Evolutionary conservation across 768 basidiomycete species (phyloP), one percentile per base, ranked within the genome.

Genomic region (Termitomyces sp.): DNA sequence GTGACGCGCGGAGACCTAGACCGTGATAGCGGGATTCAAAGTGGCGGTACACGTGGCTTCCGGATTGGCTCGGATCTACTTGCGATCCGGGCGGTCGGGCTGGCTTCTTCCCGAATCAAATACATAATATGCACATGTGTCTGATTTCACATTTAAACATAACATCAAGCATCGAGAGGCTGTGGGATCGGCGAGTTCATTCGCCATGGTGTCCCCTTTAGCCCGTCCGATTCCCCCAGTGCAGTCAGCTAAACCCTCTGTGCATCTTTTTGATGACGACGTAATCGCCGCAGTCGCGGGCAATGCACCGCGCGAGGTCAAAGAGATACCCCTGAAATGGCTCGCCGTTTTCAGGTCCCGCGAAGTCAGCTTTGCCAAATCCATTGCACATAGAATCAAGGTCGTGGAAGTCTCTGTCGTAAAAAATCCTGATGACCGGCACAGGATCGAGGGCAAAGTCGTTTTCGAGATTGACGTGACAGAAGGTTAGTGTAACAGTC

Each of bases 381-480:
- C 51, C 1, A 62, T 80, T n/a, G 66, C 70, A 5, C 60, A 64
- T 29, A 66, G 73, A 31, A 34, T 77, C 31, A 68, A 65, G 46
- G 71, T 78, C 14, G 70, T 69, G 38, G 81, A 83, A 40, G 76
- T 82, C 3, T 79, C 79, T 38, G 65, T 82, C 45, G 54, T 71
- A 4, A 64, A 74, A 14, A 77, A 72, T 38, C 60, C 64, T 3
- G 72, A 78, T n/a, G 78, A 81, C 57, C 69, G 71, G 0, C 6
- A 60, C 47, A 77, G 66, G 63, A 69, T 68, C 32, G 77, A 79
- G 60, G 76, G 73, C 14, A 74, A 70, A 48, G 73, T 81, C 50
- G 72, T 77, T 4, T 71, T 74, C 48, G 79, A 83, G 65, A 69
- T 76, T 55, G 73, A 74, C 11, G 81, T 83, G 53, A 79, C 73